These are phyloP conservation scores for Chalciporus sphaerocephalus DNA, from an alignment of 768 basidiomycete species.

Conservation along the genomic window DNA sequence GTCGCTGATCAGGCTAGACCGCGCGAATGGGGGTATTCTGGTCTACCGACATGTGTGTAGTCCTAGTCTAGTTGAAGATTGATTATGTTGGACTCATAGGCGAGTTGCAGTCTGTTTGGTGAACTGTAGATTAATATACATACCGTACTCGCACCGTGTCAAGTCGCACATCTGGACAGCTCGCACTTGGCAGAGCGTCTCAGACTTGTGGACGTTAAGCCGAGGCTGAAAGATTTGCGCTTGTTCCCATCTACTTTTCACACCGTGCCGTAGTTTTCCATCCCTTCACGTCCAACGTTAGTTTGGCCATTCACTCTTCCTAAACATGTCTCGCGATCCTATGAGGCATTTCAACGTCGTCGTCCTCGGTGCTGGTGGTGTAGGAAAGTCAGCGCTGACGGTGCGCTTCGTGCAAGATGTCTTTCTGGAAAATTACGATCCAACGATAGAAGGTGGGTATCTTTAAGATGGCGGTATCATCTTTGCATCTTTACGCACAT, in stretches of 20 bases:
- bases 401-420: constrained; percentile 71
- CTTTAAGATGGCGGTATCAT: background rate
- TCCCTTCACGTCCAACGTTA: constrained; percentile 10
- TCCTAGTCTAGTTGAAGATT: too few relatives aligned
- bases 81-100: too few relatives aligned
- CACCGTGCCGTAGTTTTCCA: constrained; percentile 9
- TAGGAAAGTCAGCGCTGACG: constrained; percentile 84
- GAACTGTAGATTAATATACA: too few relatives aligned
- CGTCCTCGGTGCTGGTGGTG: constrained; percentile 83
- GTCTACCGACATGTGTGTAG: too few relatives aligned
- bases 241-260: constrained; percentile 19
- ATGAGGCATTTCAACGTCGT: constrained; percentile 77
- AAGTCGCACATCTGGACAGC: too few relatives aligned
- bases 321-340: constrained; percentile 9
- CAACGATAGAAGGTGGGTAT: constrained; percentile 72
- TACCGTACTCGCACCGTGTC: too few relatives aligned
- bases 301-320: background rate
- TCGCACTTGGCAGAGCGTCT: too few relatives aligned
- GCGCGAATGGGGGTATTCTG: too few relatives aligned
- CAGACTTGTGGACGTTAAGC: background rate
- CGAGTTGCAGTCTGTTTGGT: too few relatives aligned
- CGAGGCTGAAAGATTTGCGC: too few relatives aligned
- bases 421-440: constrained; percentile 76
- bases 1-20: too few relatives aligned
- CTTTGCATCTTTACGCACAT: constrained; percentile 8